Conservation (phyloP, 208 protist species). For the Balamuthia mandrillaris region DNA sequence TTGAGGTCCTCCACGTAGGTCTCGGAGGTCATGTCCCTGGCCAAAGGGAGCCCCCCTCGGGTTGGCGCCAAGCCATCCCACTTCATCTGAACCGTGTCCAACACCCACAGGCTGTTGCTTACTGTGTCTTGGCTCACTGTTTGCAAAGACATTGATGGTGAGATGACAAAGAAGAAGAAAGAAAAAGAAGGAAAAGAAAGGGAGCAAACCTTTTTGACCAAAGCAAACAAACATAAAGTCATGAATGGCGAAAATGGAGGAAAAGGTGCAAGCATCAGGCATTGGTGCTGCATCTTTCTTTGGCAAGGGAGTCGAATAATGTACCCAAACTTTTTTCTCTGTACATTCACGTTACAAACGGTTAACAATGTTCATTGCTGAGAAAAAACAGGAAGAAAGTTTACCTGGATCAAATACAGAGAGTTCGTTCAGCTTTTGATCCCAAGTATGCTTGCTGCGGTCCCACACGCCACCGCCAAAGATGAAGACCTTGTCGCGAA, state of each 20-base stretch:
- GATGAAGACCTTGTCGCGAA: slow-evolving; percentile 43
- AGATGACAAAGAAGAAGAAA: not conserved
- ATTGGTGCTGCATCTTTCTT: not conserved
- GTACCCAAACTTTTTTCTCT: not conserved
- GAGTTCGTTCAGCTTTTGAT: not conserved
- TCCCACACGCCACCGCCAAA: slow-evolving; percentile 27
- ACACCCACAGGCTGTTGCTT: too few relatives aligned
- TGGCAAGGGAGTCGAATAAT: not conserved
- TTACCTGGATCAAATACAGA: slow-evolving; percentile 6
- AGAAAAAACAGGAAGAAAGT: not conserved
- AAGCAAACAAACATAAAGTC: slow-evolving; percentile 15
- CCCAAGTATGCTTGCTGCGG: not conserved
- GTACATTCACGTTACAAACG: not conserved
- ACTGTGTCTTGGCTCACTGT: too few relatives aligned
- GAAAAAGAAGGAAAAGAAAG: not conserved
- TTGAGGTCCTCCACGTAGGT: too few relatives aligned
- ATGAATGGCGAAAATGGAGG: not conserved
- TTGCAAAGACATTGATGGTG: too few relatives aligned
- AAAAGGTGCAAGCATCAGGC: not conserved
- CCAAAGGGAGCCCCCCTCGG: too few relatives aligned
- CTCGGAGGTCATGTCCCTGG: too few relatives aligned
- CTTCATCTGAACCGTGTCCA: too few relatives aligned
- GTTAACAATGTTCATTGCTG: not conserved
- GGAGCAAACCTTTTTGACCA: not conserved
- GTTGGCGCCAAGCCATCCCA: too few relatives aligned